A percentile compares a stretch with the other conserved stretches of the same genome.
phyloP scores from a whole-genome alignment of 257 asterid genomes.

The Nyctanthes arbortristis region DNA sequence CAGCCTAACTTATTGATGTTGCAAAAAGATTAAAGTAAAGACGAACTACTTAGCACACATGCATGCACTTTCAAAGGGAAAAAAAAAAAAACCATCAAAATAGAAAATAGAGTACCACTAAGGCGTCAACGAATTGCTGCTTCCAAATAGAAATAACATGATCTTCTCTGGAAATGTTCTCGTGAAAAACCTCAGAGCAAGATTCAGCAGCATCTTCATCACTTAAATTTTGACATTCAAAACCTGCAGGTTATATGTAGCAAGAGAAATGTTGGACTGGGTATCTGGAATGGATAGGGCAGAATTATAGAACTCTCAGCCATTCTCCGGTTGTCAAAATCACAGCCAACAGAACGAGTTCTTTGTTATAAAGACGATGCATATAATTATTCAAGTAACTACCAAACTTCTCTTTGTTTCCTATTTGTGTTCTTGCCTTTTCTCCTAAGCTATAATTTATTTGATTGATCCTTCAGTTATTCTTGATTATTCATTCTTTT shows the following conservation, averaged over 20 bases:
- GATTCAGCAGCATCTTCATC: conserved; percentile 38
- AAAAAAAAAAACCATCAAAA: not conserved
- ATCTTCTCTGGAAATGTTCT: conserved; percentile 36
- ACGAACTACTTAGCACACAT: not conserved
- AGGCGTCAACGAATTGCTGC: conserved; percentile 71
- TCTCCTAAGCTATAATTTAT: not conserved
- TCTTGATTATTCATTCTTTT: not conserved
- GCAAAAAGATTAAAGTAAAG: not conserved
- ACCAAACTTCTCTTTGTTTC: not conserved
- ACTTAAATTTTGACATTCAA: conserved; percentile 41
- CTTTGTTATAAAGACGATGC: not conserved
- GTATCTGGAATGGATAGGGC: not conserved
- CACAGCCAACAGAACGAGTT: not conserved
- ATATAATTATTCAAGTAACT: not conserved
- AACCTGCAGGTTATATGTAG: conserved; percentile 31
- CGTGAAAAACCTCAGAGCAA: conserved; percentile 34
- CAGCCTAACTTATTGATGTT: not conserved
- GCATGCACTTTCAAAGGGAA: not conserved
- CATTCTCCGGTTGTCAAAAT: not conserved
- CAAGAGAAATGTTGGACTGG: conserved; percentile 20
- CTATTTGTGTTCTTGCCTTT: not conserved
- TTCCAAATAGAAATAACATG: conserved; percentile 58
- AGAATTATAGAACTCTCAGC: not conserved
- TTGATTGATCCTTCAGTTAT: not conserved
- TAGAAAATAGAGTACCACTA: conserved; percentile 43